A percentile compares a stretch with the other conserved stretches of the same genome.
These are phyloP conservation scores for Pezicula radicicola DNA, from an alignment of 2,329 filamentous ascomycete genomes.

Conservation along the genomic window DNA sequence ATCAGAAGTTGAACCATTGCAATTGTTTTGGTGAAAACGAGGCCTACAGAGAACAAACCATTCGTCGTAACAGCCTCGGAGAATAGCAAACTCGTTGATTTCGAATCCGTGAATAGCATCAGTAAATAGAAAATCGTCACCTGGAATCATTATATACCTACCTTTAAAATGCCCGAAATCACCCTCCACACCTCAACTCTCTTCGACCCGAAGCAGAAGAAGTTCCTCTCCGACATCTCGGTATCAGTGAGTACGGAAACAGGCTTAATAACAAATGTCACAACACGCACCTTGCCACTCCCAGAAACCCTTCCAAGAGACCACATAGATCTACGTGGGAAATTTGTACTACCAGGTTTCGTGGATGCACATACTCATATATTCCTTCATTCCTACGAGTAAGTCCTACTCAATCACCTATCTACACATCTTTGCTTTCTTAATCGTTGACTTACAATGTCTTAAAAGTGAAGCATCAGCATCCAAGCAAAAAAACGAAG, in stretches of 20 bases:
- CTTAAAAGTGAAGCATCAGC: slow-evolving; percentile 32
- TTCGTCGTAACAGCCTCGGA: too few species aligned
- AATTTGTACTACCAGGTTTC: slow-evolving; percentile 47
- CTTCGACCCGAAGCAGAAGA: slow-evolving; percentile 43
- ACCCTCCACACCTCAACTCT: slow-evolving; percentile 43
- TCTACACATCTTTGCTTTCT: background rate
- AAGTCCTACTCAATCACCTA: slow-evolving; percentile 8
- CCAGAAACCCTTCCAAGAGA: slow-evolving; percentile 22
- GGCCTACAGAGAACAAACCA: too few species aligned
- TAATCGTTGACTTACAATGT: background rate
- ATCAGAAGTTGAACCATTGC: too few species aligned
- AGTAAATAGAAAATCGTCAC: too few species aligned
- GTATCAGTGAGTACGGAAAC: slow-evolving; percentile 36
- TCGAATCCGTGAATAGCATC: too few species aligned
- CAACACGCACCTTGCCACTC: slow-evolving; percentile 18
- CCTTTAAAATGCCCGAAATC: slow-evolving; percentile 4
- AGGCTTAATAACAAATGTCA: slow-evolving; percentile 38
- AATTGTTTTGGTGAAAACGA: too few species aligned
- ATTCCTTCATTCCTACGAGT: slow-evolving; percentile 49
- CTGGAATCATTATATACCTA: too few species aligned
- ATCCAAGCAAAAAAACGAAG: slow-evolving; percentile 52
- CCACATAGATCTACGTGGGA: slow-evolving; percentile 52
- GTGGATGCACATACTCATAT: slow-evolving; percentile 55
- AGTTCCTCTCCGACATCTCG: slow-evolving; percentile 37
- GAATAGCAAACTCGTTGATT: too few species aligned